phyloP scores from a whole-genome alignment of 495 filamentous ascomycete species.

The Amphirosellinia nigrospora region DNA sequence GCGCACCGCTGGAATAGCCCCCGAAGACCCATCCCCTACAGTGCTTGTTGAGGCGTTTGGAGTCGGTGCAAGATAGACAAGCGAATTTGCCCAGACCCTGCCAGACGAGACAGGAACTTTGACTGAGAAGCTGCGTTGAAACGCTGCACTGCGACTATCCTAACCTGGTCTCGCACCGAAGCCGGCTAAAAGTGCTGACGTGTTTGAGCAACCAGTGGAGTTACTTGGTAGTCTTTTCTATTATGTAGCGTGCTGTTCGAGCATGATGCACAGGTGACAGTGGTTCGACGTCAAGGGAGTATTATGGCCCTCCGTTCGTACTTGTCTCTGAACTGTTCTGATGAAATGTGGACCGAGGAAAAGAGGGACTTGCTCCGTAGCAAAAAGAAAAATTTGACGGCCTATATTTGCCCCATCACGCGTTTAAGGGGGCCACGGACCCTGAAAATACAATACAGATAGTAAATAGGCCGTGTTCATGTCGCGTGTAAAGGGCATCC shows the following conservation, averaged over 20 bases:
- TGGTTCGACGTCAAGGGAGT: neutral
- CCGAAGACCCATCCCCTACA: neutral
- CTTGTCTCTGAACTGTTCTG: neutral
- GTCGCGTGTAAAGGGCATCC: neutral
- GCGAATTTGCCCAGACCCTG: slow-evolving; percentile 11
- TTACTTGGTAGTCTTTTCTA: neutral
- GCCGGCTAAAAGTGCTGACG: slow-evolving; percentile 27
- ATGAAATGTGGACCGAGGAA: slow-evolving; percentile 22
- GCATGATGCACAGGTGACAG: neutral
- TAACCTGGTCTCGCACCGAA: slow-evolving; percentile 28
- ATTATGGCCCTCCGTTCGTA: slow-evolving; percentile 4
- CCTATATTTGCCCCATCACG: neutral
- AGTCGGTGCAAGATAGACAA: neutral
- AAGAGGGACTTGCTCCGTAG: neutral
- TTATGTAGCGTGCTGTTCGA: neutral
- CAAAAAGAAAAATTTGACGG: neutral
- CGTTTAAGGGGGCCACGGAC: neutral
- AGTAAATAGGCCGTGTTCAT: neutral
- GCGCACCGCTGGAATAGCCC: slow-evolving; percentile 11
- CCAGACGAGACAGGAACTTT: neutral
- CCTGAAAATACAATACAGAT: neutral
- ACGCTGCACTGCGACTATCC: slow-evolving; percentile 27
- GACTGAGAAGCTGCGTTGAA: slow-evolving; percentile 22
- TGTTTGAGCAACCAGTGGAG: slow-evolving; percentile 7
- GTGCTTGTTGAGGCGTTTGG: neutral